phyloP scores from a whole-genome alignment of 1,284 basidiomycete species.

The Mycosarcoma mackinlayi region DNA sequence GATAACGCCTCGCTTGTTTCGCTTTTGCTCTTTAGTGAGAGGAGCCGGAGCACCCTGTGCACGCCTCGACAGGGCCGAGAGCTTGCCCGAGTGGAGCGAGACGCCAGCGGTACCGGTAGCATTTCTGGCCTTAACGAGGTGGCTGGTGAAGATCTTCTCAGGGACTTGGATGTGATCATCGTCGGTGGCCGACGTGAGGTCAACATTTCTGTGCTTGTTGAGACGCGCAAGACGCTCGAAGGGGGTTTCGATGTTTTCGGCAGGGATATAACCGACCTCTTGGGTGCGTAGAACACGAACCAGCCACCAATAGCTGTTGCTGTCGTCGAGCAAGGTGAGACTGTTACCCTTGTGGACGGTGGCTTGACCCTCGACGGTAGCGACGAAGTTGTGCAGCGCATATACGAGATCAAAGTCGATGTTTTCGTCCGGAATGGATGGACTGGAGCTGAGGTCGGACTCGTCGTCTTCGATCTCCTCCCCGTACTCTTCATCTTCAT shows the following conservation, averaged over 20 bases:
- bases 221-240: constrained; percentile 93
- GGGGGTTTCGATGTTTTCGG: constrained; percentile 98
- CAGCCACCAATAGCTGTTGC: constrained; percentile 69
- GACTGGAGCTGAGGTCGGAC: constrained; percentile 66
- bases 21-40: constrained; percentile 40
- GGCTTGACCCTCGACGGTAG: constrained; percentile 67
- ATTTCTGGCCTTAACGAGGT: constrained; percentile 62
- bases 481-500: constrained; percentile 60
- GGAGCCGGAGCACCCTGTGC: constrained; percentile 50
- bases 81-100: constrained; percentile 64
- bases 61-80: constrained; percentile 64
- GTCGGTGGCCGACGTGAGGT: constrained; percentile 70
- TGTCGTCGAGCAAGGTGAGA: constrained; percentile 67
- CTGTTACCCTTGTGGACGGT: constrained; percentile 68
- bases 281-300: constrained; percentile 72
- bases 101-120: constrained; percentile 43
- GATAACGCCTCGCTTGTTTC: constrained; percentile 59
- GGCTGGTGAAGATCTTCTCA: constrained; percentile 50
- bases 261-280: constrained; percentile 99
- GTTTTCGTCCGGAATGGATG: constrained; percentile 68
- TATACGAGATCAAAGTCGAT: constrained; percentile 69
- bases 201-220: constrained; percentile 97
- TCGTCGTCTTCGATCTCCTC: constrained; percentile 64
- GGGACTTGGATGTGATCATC: constrained; percentile 66
- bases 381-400: constrained; percentile 67